phyloP scores from a whole-genome alignment of 2,329 filamentous ascomycete genomes.

The Aspergillus spinulosporus region DNA sequence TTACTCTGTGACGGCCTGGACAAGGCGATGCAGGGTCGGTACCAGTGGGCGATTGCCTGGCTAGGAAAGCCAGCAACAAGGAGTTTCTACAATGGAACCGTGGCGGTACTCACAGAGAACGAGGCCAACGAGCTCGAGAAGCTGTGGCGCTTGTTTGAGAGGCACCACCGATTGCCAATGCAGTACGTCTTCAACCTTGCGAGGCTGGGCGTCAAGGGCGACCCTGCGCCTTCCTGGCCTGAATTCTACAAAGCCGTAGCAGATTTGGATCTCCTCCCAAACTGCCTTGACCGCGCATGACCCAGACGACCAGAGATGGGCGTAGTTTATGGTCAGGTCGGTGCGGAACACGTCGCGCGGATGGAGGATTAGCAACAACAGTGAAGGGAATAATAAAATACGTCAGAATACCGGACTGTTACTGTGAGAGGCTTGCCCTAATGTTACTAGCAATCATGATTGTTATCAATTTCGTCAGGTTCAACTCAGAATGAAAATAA shows the following conservation, averaged over 20 bases:
- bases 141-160: neutral
- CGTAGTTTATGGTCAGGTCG: too few relatives aligned
- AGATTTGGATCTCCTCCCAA: neutral
- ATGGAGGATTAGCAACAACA: too few relatives aligned
- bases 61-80: neutral
- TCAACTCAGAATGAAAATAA: too few relatives aligned
- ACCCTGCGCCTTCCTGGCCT: neutral
- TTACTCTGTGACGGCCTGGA: slow-evolving; percentile 2
- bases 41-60: neutral
- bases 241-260: neutral
- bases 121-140: neutral
- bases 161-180: neutral
- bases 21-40: neutral
- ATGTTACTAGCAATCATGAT: too few relatives aligned
- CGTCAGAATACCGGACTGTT: too few relatives aligned
- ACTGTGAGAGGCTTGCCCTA: too few relatives aligned
- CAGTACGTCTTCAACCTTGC: neutral
- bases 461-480: too few relatives aligned
- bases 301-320: too few relatives aligned
- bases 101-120: neutral
- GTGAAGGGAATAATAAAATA: too few relatives aligned
- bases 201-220: neutral
- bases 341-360: too few relatives aligned
- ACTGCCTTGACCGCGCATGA: too few relatives aligned
- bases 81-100: neutral